Evolutionary conservation across 2,329 filamentous ascomycete species (phyloP), one percentile per base, ranked within the genome.

Genomic region (Alternaria ventricosa): DNA sequence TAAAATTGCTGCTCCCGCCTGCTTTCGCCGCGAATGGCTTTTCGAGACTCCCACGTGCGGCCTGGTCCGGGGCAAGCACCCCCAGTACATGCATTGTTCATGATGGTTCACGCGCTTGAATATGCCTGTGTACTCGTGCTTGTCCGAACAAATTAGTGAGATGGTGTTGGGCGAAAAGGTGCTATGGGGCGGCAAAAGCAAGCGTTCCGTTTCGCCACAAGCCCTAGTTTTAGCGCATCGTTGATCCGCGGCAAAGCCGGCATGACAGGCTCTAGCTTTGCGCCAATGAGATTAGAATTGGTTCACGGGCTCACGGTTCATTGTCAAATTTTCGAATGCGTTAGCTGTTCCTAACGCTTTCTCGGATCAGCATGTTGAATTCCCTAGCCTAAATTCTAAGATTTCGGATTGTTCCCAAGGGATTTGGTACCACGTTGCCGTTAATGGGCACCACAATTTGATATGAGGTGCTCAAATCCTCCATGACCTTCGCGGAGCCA

Each of bases 401-500:
- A n/a, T n/a, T n/a, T n/a, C n/a, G n/a, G n/a, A n/a, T n/a, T n/a
- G n/a, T n/a, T n/a, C n/a, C n/a, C n/a, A n/a, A n/a, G n/a, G n/a
- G n/a, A n/a, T n/a, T n/a, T n/a, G n/a, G n/a, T n/a, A n/a, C n/a
- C n/a, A n/a, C n/a, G n/a, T n/a, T n/a, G n/a, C 30, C 30, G 30
- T 36, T 36, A 36, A 36, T 36, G 30, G 30, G 30, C 30, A 36
- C 30, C 30, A 9, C 30, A 36, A 8, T 36, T 7, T 4, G 30
- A 36, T 8, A 7, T 36, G 30, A 36, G 30, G 9, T 36, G 30
- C 6, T 6, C 9, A 4, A 36, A 36, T n/a, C 62, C 53, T 36
- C 44, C 25, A 30, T 63, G 36, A 36, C 61, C 54, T 15, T 57
- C 22, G 18, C 23, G 13, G 55, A 66, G 9, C 61, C 57, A 66